Evolutionary conservation across 2,329 filamentous ascomycete genomes (phyloP).

Genomic region (Purpureocillium lavendulum): DNA sequence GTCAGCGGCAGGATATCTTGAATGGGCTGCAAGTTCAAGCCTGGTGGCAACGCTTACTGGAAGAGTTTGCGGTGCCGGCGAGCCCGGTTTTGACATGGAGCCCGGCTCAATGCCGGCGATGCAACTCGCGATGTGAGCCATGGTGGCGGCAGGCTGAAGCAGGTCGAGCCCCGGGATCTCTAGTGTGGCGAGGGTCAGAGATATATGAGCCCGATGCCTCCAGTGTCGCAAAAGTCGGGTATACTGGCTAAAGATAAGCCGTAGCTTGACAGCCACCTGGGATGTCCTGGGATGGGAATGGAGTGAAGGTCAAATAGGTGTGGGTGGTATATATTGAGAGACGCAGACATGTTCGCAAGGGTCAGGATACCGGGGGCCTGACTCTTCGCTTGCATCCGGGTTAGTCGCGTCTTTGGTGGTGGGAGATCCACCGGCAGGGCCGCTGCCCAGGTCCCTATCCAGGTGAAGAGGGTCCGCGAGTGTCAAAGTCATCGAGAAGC

Average conservation of each 20-base stretch:
- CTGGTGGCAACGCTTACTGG: slow-evolving; percentile 25
- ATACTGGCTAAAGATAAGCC: background rate
- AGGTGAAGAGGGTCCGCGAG: slow-evolving; percentile 3
- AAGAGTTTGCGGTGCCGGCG: slow-evolving; percentile 35
- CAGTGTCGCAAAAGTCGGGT: background rate
- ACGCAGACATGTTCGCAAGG: too few relatives aligned
- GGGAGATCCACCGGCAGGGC: slow-evolving; percentile 2
- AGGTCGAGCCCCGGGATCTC: background rate
- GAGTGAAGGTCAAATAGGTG: background rate
- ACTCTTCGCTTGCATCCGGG: slow-evolving; percentile 3
- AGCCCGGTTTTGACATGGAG: slow-evolving; percentile 43
- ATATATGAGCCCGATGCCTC: background rate
- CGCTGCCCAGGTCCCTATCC: slow-evolving; percentile 1
- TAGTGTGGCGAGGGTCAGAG: background rate
- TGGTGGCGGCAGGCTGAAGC: slow-evolving; percentile 18
- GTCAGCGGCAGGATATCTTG: background rate
- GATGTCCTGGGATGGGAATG: background rate
- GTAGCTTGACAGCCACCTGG: background rate
- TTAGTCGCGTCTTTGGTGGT: background rate
- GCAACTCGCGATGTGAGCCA: slow-evolving; percentile 57
- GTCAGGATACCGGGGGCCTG: too few relatives aligned
- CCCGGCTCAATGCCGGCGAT: slow-evolving; percentile 40
- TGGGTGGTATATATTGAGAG: slow-evolving; percentile 3
- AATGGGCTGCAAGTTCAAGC: too few relatives aligned
- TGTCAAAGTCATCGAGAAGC: slow-evolving; percentile 8